Evolutionary conservation across 257 asterid species (phyloP), one percentile per base, ranked within the genome.

Genomic region (Apocynum venetum): DNA sequence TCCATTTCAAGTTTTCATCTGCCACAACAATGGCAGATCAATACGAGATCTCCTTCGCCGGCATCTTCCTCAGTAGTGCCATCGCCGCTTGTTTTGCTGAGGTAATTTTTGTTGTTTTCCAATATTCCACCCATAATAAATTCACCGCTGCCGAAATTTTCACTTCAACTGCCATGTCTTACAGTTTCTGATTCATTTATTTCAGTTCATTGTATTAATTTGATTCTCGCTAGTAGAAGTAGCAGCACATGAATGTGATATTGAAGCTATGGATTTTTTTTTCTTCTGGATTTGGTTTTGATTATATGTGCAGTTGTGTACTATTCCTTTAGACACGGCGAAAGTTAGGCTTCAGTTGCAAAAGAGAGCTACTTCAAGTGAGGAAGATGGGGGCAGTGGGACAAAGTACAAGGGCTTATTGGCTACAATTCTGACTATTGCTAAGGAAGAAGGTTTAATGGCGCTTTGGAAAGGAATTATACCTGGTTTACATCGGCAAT

Each of bases 301-400:
- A 76, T 82, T 49, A 59, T 78, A 55, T 75, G 73, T 82, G 92
- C 92, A 92, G 98, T 79, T 89, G 57, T 92, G 94, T 88, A 94
- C 98, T 57, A 84, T 94, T 77, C 98, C 98, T 56, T 84, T 94
- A 71, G 98, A 94, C 80, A 87, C 83, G 44, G 97, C 98, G 49
- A 94, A 94, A 90, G 97, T 94, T 68, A 86, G 97, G 91, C 94
- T 94, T 77, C 98, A 94, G 83, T 89, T 94, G 71, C 97, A 94
- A 85, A 94, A 92, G 89, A 89, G 87, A 81, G 85, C 88, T 80
- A 85, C 86, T 64, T 38, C 47, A 74, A 66, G 48, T 20, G 93
- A 87, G 76, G 97, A 90, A 65, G 87, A 86, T 38, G 86, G 52
- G 38, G 83, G 40, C 11, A 86, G 85, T 77, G 75, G 78, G 59